Evolutionary conservation across 257 asterid species (phyloP), one percentile per base, ranked within the genome.

Genomic region (Capsicum baccatum): DNA sequence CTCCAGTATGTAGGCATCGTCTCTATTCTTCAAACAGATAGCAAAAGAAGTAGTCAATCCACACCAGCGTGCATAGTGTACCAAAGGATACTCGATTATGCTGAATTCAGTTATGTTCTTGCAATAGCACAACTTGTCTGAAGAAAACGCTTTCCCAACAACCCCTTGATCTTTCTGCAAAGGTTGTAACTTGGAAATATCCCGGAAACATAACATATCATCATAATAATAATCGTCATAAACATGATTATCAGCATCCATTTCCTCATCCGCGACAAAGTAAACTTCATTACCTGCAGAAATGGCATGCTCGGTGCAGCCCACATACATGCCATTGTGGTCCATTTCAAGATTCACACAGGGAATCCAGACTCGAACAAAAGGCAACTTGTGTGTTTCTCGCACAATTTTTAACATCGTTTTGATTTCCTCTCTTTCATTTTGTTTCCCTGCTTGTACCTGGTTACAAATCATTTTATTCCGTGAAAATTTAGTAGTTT

Each of bases 151-250:
- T 89, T 90, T 89, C 84, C 98, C 99, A 55, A 93, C 90, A 88
- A 94, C 97, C 71, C 99, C 98, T 88, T 95, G 99, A 47, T 98
- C 97, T 88, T 89, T 92, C 79, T 92, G 97, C 83, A 95, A 85
- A 87, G 94, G 98, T 80, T 95, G 99, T 89, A 94, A 97, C 3
- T 91, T 93, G 71, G 97, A 95, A 44, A 98, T 98, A 79, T 91
- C 97, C 1, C 93, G 94, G 86, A 95, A 95, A 81, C 99, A 95
- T 96, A 97, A 91, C 89, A 89, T 89, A 83, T 90, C 94, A 44
- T 78, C 82, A 37, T 78, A 78, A 54, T 78, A 78, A 0, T 78
- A 78, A 0, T 78, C 82, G 0, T 78, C 82, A 26, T 78, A 78
- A 78, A 78, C 82, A 78, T 78, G 64, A 37, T 78, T 13, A 3